Percentiles rank a stretch among this genome's conserved stretches.
Evolutionary conservation across 2,329 filamentous ascomycete species (phyloP).

Genomic region (Colletotrichum sp.): DNA sequence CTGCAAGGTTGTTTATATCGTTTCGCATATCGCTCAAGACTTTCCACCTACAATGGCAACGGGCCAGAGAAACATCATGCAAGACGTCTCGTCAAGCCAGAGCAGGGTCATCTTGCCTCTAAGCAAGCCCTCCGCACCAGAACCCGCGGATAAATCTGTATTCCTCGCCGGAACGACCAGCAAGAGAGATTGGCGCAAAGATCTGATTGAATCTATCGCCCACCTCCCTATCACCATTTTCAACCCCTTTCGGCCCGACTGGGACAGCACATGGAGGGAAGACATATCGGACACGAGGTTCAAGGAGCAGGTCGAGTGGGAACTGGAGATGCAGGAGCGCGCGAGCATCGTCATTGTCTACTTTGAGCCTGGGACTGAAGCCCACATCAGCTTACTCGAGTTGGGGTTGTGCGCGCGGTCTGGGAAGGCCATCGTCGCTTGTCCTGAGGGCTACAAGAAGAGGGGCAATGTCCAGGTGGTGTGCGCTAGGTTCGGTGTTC

Average conservation of each 20-base stretch:
- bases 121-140: not conserved
- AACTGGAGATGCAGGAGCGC: conserved; percentile 59
- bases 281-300: conserved; percentile 52
- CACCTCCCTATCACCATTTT: conserved; percentile 56
- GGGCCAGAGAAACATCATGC: not conserved
- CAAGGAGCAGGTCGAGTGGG: conserved; percentile 63
- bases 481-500: conserved; percentile 52
- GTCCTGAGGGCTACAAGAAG: conserved; percentile 57
- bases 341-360: conserved; percentile 62
- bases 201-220: conserved; percentile 44
- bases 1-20: not conserved
- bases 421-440: conserved; percentile 57
- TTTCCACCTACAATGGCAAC: not conserved
- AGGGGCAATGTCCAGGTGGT: conserved; percentile 66
- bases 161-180: conserved; percentile 66
- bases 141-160: conserved; percentile 36
- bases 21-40: not conserved
- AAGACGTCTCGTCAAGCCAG: conserved; percentile 18
- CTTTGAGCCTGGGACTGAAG: conserved; percentile 56
- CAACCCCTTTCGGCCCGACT: conserved; percentile 61
- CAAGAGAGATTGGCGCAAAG: conserved; percentile 52
- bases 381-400: conserved; percentile 65
- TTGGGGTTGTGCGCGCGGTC: conserved; percentile 56
- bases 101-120: conserved; percentile 17
- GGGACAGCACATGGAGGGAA: conserved; percentile 59